Conservation (phyloP, 2,329 filamentous ascomycete genomes). For the Whalleya microplaca region DNA sequence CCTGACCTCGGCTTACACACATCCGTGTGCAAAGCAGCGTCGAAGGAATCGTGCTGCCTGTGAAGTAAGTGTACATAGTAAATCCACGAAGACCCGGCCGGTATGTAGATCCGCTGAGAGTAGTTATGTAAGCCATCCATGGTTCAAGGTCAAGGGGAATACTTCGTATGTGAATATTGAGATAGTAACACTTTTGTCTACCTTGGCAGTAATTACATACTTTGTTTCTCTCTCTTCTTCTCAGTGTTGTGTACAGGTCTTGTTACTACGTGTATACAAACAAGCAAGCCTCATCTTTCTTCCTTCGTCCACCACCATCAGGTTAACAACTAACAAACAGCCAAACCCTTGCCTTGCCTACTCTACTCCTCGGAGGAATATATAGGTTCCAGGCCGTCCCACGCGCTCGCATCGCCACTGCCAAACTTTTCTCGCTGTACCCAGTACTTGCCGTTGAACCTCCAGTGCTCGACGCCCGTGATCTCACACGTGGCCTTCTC, state of each 20-base stretch:
- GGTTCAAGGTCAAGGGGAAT: not conserved
- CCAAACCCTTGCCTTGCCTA: not conserved
- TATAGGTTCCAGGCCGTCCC: slow-evolving; percentile 78
- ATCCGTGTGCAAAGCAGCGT: too few species aligned
- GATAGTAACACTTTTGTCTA: slow-evolving; percentile 9
- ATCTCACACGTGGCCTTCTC: slow-evolving; percentile 69
- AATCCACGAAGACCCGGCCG: too few species aligned
- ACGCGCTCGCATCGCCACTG: slow-evolving; percentile 58
- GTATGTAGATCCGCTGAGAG: not conserved
- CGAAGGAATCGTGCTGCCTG: too few species aligned
- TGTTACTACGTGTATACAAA: slow-evolving; percentile 2
- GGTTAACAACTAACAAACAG: not conserved
- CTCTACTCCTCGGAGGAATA: slow-evolving; percentile 46
- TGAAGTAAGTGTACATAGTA: too few species aligned
- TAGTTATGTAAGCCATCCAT: too few species aligned
- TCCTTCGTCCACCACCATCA: not conserved
- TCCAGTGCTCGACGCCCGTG: slow-evolving; percentile 90
- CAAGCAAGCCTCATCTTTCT: slow-evolving; percentile 5
- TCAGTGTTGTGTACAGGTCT: slow-evolving; percentile 12
- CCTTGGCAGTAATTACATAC: slow-evolving; percentile 8
- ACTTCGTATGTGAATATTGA: not conserved
- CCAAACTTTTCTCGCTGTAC: slow-evolving; percentile 68
- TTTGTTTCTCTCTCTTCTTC: slow-evolving; percentile 6
- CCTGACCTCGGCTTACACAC: too few species aligned
- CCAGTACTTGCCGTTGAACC: slow-evolving; percentile 91